Conservation (phyloP, 1,284 basidiomycete species). For the Pterulicium gracile region DNA sequence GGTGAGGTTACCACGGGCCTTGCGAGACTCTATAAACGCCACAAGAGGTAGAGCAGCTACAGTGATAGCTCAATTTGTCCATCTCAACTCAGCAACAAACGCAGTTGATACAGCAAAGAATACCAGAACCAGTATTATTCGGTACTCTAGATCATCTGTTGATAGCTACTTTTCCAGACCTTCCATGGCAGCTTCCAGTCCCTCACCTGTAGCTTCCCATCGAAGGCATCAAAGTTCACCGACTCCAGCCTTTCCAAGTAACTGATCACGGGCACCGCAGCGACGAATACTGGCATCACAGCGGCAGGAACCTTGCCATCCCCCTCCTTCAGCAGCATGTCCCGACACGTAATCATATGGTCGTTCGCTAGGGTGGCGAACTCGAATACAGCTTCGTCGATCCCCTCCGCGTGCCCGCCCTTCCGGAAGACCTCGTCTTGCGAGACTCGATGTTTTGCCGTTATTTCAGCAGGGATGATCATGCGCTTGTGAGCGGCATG, state of each 20-base stretch:
- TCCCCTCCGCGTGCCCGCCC: slow-evolving; percentile 50
- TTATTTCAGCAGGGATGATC: slow-evolving; percentile 79
- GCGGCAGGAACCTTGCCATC: background rate
- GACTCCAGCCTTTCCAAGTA: background rate
- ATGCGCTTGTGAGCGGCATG: slow-evolving; percentile 66
- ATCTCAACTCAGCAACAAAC: no score
- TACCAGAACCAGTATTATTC: no score
- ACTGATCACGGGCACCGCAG: background rate
- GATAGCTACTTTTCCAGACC: slow-evolving; percentile 71
- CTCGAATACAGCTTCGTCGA: slow-evolving; percentile 76
- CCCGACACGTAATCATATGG: slow-evolving; percentile 77
- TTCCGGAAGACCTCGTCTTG: slow-evolving; percentile 82
- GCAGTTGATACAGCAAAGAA: no score
- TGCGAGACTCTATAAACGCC: no score
- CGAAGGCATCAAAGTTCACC: background rate
- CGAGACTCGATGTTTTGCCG: slow-evolving; percentile 67
- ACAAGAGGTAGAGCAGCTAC: no score
- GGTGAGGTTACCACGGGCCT: no score
- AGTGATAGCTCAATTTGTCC: no score
- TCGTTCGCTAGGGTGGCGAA: slow-evolving; percentile 89
- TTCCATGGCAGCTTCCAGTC: slow-evolving; percentile 85
- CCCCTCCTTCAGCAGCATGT: slow-evolving; percentile 13
- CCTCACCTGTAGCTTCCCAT: slow-evolving; percentile 49
- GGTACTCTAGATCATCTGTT: slow-evolving; percentile 28
- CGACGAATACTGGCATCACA: background rate